These are phyloP conservation scores for Xylariomycetidae sp. DNA, from an alignment of 2,329 filamentous ascomycete genomes.

Conservation along the genomic window DNA sequence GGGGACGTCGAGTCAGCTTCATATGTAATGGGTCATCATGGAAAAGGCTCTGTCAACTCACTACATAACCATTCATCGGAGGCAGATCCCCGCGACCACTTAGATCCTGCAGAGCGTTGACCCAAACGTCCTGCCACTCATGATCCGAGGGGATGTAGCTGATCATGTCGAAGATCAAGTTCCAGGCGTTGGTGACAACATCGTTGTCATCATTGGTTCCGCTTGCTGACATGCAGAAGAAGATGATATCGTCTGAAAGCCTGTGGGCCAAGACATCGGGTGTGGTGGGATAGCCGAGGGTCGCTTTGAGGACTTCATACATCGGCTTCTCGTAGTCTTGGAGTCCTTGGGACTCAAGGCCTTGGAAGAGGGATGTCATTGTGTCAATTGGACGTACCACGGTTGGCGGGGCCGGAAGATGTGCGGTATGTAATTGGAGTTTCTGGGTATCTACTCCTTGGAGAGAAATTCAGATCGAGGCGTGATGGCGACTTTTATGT, in stretches of 20 bases:
- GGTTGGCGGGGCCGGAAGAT: no score
- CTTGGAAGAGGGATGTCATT: conserved; percentile 2
- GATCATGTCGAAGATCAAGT: conserved; percentile 1
- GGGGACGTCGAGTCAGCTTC: neutral
- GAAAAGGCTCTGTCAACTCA: neutral
- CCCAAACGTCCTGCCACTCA: conserved; percentile 3
- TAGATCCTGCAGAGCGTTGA: conserved; percentile 2
- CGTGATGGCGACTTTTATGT: no score
- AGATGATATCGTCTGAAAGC: conserved; percentile 3
- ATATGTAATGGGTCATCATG: neutral
- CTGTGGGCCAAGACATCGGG: neutral
- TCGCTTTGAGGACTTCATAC: conserved; percentile 3
- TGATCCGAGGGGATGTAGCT: conserved; percentile 1
- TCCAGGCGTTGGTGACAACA: neutral
- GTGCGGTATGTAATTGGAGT: no score
- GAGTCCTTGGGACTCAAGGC: neutral
- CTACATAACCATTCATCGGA: neutral
- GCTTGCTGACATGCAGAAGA: conserved; percentile 4
- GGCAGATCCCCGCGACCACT: neutral
- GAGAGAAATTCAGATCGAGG: no score
- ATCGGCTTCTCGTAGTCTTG: neutral
- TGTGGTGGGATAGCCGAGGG: conserved; percentile 1
- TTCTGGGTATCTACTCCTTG: no score
- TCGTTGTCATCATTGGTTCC: neutral
- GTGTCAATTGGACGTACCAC: conserved; percentile 1